phyloP scores from a whole-genome alignment of 805 yeast species.

The Ogataea ramenticola region DNA sequence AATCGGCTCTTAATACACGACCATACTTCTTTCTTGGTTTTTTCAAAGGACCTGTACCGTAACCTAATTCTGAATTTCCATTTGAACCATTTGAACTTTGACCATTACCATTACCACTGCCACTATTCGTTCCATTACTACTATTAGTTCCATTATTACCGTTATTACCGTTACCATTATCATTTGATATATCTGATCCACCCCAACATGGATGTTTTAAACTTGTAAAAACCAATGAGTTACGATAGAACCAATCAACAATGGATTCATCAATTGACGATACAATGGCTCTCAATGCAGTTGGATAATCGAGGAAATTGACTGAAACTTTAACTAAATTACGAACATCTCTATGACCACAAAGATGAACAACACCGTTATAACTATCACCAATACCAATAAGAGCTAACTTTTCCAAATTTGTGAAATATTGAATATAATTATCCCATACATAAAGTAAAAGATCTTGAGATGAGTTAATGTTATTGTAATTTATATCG shows the following conservation, averaged over 20 bases:
- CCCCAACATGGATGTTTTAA: constrained; percentile 79
- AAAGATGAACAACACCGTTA: constrained; percentile 76
- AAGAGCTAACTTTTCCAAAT: constrained; percentile 63
- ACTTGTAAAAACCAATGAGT: constrained; percentile 77
- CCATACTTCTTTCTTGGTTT: constrained; percentile 90
- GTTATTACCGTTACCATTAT: constrained; percentile 12
- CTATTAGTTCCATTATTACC: constrained; percentile 22
- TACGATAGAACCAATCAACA: constrained; percentile 86
- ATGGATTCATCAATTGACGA: constrained; percentile 85
- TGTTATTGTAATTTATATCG: constrained; percentile 51
- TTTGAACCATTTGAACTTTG: constrained; percentile 15
- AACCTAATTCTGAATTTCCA: too few species aligned
- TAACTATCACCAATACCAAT: constrained; percentile 89
- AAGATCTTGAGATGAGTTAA: constrained; percentile 68
- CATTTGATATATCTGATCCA: constrained; percentile 14
- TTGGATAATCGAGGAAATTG: constrained; percentile 58
- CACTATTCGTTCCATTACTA: constrained; percentile 7
- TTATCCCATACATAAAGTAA: constrained; percentile 85
- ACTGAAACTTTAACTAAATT: constrained; percentile 62
- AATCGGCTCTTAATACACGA: constrained; percentile 68
- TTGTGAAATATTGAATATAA: constrained; percentile 64
- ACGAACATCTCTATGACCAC: constrained; percentile 73
- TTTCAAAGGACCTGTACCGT: too few species aligned
- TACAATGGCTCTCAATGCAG: constrained; percentile 68
- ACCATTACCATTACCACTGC: constrained; percentile 9